Evolutionary conservation across 139 green algal genomes (phyloP).

Genomic region (Dunaliella sp.): DNA sequence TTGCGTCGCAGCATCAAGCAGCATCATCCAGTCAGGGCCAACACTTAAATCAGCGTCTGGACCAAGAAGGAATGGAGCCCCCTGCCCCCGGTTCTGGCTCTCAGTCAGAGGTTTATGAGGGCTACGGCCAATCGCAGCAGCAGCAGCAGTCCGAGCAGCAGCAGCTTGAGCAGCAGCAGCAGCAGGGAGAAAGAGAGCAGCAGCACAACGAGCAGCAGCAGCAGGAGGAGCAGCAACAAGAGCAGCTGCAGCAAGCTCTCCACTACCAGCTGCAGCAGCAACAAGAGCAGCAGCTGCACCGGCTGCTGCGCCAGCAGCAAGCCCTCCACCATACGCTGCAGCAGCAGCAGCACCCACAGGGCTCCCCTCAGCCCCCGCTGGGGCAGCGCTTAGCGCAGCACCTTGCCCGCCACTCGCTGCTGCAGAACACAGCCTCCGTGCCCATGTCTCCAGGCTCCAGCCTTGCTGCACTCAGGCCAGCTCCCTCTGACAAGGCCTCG

Average conservation of each 20-base stretch:
- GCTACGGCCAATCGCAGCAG: neutral
- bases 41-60: too few relatives aligned
- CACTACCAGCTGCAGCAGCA: neutral
- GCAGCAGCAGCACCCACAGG: neutral
- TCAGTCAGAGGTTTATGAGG: too few relatives aligned
- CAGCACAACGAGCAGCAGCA: neutral
- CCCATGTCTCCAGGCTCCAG: too few relatives aligned
- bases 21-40: too few relatives aligned
- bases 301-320: neutral
- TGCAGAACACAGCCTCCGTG: too few relatives aligned
- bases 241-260: neutral
- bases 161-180: neutral
- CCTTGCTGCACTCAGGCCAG: too few relatives aligned
- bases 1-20: too few relatives aligned
- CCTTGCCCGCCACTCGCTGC: neutral
- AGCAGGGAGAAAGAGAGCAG: neutral
- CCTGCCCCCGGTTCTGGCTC: too few relatives aligned
- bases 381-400: neutral
- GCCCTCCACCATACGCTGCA: neutral
- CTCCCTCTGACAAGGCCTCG: too few relatives aligned
- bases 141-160: neutral
- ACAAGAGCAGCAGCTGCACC: neutral
- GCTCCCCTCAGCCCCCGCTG: neutral
- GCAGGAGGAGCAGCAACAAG: neutral
- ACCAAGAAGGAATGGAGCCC: too few relatives aligned